Evolutionary conservation across 1,284 basidiomycete genomes (phyloP).

Genomic region (Trichosporon faecale): DNA sequence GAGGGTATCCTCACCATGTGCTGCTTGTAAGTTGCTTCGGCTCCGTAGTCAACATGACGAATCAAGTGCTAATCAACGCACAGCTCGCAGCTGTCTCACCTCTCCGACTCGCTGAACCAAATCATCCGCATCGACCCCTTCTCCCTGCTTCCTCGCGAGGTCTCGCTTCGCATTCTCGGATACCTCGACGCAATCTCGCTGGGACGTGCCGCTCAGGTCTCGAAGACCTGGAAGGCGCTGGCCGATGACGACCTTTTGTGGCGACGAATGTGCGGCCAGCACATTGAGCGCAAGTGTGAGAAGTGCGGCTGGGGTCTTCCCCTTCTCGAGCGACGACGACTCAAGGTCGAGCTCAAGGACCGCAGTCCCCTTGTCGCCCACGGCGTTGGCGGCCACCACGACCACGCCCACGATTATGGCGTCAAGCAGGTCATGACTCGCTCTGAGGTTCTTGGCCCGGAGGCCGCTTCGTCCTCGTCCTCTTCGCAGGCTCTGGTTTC

Average conservation of each 20-base stretch:
- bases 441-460: conserved; percentile 32
- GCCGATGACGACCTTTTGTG: conserved; percentile 97
- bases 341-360: conserved; percentile 50
- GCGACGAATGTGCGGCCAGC: conserved; percentile 96
- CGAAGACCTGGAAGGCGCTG: conserved; percentile 75
- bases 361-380: conserved; percentile 41
- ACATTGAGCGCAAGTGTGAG: conserved; percentile 94
- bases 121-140: conserved; percentile 97
- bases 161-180: conserved; percentile 82
- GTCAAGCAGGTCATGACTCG: conserved; percentile 33
- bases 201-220: conserved; percentile 93
- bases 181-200: conserved; percentile 94
- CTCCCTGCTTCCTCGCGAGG: conserved; percentile 82
- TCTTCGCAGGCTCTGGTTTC: conserved; percentile 11
- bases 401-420: conserved; percentile 30
- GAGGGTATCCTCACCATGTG: conserved; percentile 99
- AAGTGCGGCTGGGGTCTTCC: conserved; percentile 99
- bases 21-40: conserved; percentile 66
- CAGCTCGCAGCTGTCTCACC: conserved; percentile 83
- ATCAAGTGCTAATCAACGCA: conserved; percentile 8
- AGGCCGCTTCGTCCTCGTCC: conserved; percentile 2
- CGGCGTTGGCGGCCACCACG: conserved; percentile 41
- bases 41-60: not conserved
- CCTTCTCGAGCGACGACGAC: conserved; percentile 64
- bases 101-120: conserved; percentile 84